Base-by-base conservation (phyloP, 352 stramenopile genomes). In the Proteromonas lacertae region DNA sequence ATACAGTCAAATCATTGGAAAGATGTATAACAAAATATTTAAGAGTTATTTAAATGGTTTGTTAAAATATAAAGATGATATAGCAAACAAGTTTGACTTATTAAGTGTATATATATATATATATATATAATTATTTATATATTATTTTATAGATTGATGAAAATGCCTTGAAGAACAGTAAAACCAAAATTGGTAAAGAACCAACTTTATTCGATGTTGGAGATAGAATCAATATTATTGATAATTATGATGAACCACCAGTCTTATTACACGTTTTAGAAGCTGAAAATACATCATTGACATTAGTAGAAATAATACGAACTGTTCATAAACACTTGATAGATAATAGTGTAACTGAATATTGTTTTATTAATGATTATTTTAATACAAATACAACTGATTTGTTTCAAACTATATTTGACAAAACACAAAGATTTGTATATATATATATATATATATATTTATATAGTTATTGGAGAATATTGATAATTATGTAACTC, bases 401-500 rank as follows among this genome's bases (percentile, higher is more conserved):
- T 7, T 39, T 29, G 2, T 40, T 44, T 25, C 30, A 35, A 7
- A 33, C 9, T n/a, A n/a, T n/a, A n/a, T n/a, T n/a, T n/a, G n/a
- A n/a, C n/a, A n/a, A n/a, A n/a, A n/a, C n/a, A n/a, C n/a, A n/a
- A n/a, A n/a, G n/a, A n/a, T n/a, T n/a, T n/a, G n/a, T n/a, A n/a
- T n/a, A n/a, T n/a, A n/a, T n/a, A n/a, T n/a, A n/a, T n/a, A n/a
- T n/a, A n/a, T n/a, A n/a, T n/a, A n/a, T n/a, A n/a, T n/a, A n/a
- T n/a, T 93, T n/a, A 79, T 66, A 2, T 41, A 88, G 19, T 70
- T 82, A 29, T 54, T 95, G 12, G 84, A 97, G 47, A 82, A 93
- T 45, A 51, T 94, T 33, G 81, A 96, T 43, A 94, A 93, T 53
- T 93, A 93, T 43, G 48, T 97, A 1, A 92, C 91, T 48, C 79